Conservation (phyloP, 352 stramenopile species). For the Phytophthora syringae region DNA sequence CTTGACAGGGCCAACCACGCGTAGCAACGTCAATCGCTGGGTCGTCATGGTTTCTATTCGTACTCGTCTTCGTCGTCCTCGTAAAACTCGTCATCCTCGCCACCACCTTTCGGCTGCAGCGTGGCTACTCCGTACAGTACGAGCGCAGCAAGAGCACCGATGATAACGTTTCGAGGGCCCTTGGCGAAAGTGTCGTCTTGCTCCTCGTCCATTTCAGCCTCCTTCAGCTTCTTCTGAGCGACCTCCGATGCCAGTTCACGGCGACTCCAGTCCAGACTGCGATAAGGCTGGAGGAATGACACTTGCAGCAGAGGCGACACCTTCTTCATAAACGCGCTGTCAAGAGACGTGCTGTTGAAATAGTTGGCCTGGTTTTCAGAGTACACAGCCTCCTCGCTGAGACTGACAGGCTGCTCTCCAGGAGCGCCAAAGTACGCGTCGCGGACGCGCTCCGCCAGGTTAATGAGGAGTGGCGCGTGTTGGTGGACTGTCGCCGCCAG, state of each 20-base stretch:
- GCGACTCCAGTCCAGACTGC: constrained; percentile 84
- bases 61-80: too few relatives aligned
- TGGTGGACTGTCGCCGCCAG: constrained; percentile 74
- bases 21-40: not conserved
- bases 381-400: constrained; percentile 52
- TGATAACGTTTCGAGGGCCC: constrained; percentile 79
- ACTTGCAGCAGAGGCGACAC: constrained; percentile 62
- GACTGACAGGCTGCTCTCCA: constrained; percentile 43
- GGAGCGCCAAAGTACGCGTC: constrained; percentile 71
- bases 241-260: constrained; percentile 70
- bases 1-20: too few relatives aligned
- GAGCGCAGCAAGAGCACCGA: constrained; percentile 73
- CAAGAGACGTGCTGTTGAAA: constrained; percentile 48
- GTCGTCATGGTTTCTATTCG: constrained; percentile 34
- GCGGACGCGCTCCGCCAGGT: constrained; percentile 73
- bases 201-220: too few relatives aligned
- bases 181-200: constrained; percentile 68
- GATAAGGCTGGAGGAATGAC: constrained; percentile 80
- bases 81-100: constrained; percentile 45
- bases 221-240: constrained; percentile 44
- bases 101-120: constrained; percentile 64
- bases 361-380: constrained; percentile 82
- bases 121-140: constrained; percentile 76
- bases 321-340: constrained; percentile 75
- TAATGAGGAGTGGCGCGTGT: constrained; percentile 75